phyloP scores from a whole-genome alignment of 73 alveolate species.

The Tetrahymena borealis region DNA sequence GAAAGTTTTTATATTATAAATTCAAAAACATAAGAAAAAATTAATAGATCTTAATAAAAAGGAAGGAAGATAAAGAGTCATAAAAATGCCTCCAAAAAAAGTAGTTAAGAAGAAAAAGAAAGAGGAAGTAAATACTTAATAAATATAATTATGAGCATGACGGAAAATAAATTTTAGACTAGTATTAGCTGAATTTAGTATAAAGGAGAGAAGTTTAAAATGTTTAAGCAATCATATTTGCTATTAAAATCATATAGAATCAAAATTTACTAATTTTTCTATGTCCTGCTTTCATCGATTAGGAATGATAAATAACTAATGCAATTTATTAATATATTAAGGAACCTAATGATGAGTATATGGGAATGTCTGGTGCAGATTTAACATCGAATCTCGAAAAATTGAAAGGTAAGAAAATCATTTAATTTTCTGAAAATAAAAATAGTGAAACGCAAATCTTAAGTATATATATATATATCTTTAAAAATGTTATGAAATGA shows the following conservation, averaged over 20 bases:
- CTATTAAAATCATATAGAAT: no score
- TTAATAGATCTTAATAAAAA: not conserved
- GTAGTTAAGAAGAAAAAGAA: not conserved
- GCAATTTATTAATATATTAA: no score
- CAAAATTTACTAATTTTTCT: no score
- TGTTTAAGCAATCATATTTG: not conserved
- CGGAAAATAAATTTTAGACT: no score
- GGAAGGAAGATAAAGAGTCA: not conserved
- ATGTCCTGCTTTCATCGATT: no score
- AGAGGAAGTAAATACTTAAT: not conserved
- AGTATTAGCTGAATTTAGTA: not conserved
- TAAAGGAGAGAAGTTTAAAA: not conserved
- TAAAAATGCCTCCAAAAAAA: slow-evolving; percentile 1
- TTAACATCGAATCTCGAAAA: not conserved
- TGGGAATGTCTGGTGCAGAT: not conserved
- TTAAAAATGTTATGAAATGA: no score
- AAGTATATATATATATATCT: no score
- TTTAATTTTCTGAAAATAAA: not conserved
- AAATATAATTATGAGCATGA: no score
- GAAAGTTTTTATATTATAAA: no score
- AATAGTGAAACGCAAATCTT: not conserved
- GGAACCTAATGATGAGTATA: slow-evolving; percentile 3
- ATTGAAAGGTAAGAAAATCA: not conserved
- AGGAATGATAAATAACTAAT: no score
- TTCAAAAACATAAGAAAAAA: not conserved